Evolutionary conservation across 2,329 filamentous ascomycete genomes (phyloP).

Genomic region (Fusarium ambrosium): DNA sequence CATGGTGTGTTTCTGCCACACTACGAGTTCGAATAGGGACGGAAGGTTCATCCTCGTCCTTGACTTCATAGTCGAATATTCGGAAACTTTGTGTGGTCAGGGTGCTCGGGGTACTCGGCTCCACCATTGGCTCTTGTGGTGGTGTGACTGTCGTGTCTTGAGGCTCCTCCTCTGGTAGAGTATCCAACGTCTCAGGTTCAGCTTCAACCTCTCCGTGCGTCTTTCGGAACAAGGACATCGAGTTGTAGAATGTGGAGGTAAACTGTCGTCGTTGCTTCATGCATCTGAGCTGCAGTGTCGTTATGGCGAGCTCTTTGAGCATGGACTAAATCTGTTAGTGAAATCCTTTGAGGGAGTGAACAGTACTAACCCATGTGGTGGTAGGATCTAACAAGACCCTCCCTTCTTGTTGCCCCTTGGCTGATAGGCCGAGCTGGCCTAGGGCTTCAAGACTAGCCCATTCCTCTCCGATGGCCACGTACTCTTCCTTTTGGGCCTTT

Average conservation of each 20-base stretch:
- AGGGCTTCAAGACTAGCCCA: conserved; percentile 30
- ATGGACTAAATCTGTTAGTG: conserved; percentile 7
- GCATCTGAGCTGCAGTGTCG: conserved; percentile 23
- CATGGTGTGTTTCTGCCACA: background rate
- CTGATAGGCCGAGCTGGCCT: conserved; percentile 7
- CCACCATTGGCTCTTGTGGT: background rate
- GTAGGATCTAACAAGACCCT: conserved; percentile 16
- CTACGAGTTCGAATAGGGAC: background rate
- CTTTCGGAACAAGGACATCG: conserved; percentile 9
- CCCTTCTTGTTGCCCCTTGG: conserved; percentile 12
- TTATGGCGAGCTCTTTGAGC: conserved; percentile 21
- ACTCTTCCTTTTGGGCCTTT: conserved; percentile 15
- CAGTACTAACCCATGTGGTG: conserved; percentile 19
- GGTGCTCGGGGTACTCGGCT: background rate
- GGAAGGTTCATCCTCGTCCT: background rate
- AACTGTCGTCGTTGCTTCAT: conserved; percentile 29
- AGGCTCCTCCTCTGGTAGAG: background rate
- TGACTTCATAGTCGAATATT: background rate
- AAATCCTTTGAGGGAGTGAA: too few species aligned
- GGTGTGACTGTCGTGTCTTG: background rate
- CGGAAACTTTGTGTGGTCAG: background rate
- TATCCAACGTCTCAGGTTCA: background rate
- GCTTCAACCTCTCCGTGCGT: background rate
- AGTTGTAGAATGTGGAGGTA: conserved; percentile 22
- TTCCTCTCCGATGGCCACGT: conserved; percentile 25